A percentile compares a stretch with the other conserved stretches of the same genome.
Conservation (phyloP, 352 stramenopile species). For the Globisporangium paroecandrum region DNA sequence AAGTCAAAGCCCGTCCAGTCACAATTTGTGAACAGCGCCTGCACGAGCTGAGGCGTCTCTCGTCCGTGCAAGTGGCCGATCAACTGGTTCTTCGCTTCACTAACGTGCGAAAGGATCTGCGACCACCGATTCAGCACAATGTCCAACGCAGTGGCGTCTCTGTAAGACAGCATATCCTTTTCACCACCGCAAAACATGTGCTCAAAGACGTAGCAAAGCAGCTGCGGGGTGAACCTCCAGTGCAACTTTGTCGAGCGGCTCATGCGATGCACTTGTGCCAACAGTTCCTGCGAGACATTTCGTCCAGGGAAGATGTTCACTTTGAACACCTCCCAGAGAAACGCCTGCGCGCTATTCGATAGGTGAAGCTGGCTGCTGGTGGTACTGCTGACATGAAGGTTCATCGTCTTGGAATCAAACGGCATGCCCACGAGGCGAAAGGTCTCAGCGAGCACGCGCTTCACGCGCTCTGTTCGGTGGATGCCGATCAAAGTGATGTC, state of each 20-base stretch:
- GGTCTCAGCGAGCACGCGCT: conserved; percentile 51
- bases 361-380: conserved; percentile 6
- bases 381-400: conserved; percentile 19
- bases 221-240: conserved; percentile 62
- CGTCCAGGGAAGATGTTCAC: conserved; percentile 29
- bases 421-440: conserved; percentile 60
- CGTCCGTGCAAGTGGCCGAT: conserved; percentile 57
- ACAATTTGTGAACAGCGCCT: conserved; percentile 51
- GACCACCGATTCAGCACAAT: conserved; percentile 52
- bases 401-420: conserved; percentile 50
- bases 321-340: conserved; percentile 62
- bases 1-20: conserved; percentile 69
- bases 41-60: conserved; percentile 56
- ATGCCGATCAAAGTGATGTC: conserved; percentile 49
- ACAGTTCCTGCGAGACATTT: conserved; percentile 33
- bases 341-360: conserved; percentile 29
- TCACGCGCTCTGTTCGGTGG: conserved; percentile 43
- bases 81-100: conserved; percentile 56
- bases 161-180: conserved; percentile 48
- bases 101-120: conserved; percentile 39
- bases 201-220: conserved; percentile 59
- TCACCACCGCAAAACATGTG: conserved; percentile 46
- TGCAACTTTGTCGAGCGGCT: conserved; percentile 40
- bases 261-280: conserved; percentile 50
- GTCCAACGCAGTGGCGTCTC: conserved; percentile 47